Evolutionary conservation across 352 stramenopile genomes (phyloP).

Genomic region (Phytophthora megakarya): DNA sequence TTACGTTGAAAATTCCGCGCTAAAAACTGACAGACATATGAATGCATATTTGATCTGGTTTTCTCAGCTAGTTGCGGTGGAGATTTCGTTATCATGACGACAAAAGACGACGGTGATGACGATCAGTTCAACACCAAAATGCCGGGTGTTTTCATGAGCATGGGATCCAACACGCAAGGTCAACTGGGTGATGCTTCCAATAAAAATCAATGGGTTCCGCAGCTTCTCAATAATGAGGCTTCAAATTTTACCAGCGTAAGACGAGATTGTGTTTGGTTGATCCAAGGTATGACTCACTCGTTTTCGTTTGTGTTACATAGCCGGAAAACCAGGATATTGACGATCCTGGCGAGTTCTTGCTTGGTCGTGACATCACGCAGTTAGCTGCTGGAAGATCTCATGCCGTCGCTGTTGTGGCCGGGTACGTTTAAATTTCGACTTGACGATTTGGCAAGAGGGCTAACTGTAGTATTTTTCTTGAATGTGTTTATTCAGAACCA

Average conservation of each 20-base stretch:
- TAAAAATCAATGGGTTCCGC: slow-evolving; percentile 86
- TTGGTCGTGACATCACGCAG: slow-evolving; percentile 70
- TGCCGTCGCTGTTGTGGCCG: slow-evolving; percentile 50
- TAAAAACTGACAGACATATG: slow-evolving; percentile 17
- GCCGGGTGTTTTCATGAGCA: slow-evolving; percentile 80
- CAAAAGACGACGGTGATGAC: slow-evolving; percentile 64
- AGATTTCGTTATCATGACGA: slow-evolving; percentile 80
- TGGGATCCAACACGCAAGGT: slow-evolving; percentile 74
- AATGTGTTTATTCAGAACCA: slow-evolving; percentile 44
- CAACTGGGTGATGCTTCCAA: slow-evolving; percentile 68
- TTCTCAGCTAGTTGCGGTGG: slow-evolving; percentile 53
- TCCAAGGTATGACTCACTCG: background rate
- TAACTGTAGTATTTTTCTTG: too few species aligned
- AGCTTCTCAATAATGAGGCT: slow-evolving; percentile 76
- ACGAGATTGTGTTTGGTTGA: background rate
- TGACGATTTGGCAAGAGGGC: too few species aligned
- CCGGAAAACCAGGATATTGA: slow-evolving; percentile 59
- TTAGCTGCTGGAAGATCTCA: slow-evolving; percentile 69
- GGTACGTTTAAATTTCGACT: slow-evolving; percentile 36
- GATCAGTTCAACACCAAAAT: slow-evolving; percentile 80
- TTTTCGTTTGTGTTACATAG: slow-evolving; percentile 18
- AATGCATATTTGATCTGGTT: slow-evolving; percentile 9
- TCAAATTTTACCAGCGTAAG: slow-evolving; percentile 59
- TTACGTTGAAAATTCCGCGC: background rate
- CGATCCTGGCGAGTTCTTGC: slow-evolving; percentile 69